Base-by-base conservation (phyloP, 257 asterid species). In the Salvia hispanica region DNA sequence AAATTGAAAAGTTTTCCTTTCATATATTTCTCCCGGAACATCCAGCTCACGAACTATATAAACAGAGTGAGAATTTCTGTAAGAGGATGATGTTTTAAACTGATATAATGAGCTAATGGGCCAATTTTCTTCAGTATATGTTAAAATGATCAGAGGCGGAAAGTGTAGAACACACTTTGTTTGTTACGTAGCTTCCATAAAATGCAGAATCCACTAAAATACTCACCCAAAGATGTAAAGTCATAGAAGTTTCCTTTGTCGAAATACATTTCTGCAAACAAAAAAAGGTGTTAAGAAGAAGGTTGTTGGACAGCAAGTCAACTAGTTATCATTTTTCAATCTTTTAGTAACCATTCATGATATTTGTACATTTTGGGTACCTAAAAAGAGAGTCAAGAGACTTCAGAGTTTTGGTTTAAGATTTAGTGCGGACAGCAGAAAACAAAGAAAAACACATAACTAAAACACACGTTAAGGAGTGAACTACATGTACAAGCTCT, bases 21-120 rank as follows among this genome's bases (percentile, higher is more conserved):
- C 99, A 74, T 90, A 93, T 61, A 93, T 76, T 79, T 93, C 99
- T 67, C 97, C 97, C 75, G 97, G 97, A 76, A 91, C 90, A 77
- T 91, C 94, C 77, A 88, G 80, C 73, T 91, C 98, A 48, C 95
- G 95, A 73, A 87, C 96, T 89, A 71, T 66, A 77, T 33, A 15
- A 67, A 28, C 14, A 14, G 8, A 39, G 61, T 57, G 40, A 74
- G 50, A 54, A 58, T 63, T 15, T 52, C 69, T 43, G 44, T 73
- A 62, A 62, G 44, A 47, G 59, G 59, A 43, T 3, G 10, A 53
- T 15, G 31, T 16, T 53, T 40, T n/a, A 56, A 52, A 28, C 10
- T 11, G n/a, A 42, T 7, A 62, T 34, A 50, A 4, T 39, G 50
- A 56, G 9, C 10, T 57, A 47, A 53, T 43, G 25, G n/a, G 47